phyloP scores from a whole-genome alignment of 352 stramenopile genomes.

The Phytophthora pseudosyringae region DNA sequence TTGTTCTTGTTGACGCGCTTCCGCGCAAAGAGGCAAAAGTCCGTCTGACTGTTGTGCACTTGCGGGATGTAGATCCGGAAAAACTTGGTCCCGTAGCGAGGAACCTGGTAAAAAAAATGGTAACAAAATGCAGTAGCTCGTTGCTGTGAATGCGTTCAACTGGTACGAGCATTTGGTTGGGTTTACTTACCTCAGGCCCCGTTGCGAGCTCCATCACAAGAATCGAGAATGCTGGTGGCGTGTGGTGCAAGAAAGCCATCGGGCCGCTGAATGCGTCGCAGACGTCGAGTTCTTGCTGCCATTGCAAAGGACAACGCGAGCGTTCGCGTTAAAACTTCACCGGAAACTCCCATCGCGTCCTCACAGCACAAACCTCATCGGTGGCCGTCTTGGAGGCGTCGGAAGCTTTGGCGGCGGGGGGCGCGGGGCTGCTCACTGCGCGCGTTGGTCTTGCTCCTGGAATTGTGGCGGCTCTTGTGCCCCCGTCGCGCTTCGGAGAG shows the following conservation, averaged over 20 bases:
- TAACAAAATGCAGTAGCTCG: too few relatives aligned
- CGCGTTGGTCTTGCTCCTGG: slow-evolving; percentile 9
- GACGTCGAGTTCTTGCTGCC: slow-evolving; percentile 41
- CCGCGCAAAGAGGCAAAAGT: slow-evolving; percentile 81
- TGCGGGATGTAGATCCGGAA: slow-evolving; percentile 82
- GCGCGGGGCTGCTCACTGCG: slow-evolving; percentile 27
- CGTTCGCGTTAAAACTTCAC: too few relatives aligned
- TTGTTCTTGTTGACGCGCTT: slow-evolving; percentile 81
- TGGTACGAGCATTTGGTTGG: too few relatives aligned
- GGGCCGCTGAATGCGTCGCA: slow-evolving; percentile 37
- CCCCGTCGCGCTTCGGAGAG: slow-evolving; percentile 20
- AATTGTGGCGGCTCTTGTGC: slow-evolving; percentile 11
- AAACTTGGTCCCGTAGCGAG: slow-evolving; percentile 72
- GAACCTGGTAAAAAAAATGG: slow-evolving; percentile 30
- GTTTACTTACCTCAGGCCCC: slow-evolving; percentile 42
- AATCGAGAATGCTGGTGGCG: slow-evolving; percentile 52
- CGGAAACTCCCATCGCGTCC: too few relatives aligned
- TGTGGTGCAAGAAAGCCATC: slow-evolving; percentile 77
- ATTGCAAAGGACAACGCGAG: background rate
- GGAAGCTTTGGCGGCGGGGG: slow-evolving; percentile 27
- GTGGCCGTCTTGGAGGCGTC: slow-evolving; percentile 27
- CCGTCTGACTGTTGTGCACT: slow-evolving; percentile 67
- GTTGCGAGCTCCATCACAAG: slow-evolving; percentile 74
- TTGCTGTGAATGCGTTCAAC: too few relatives aligned
- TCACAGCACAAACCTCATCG: slow-evolving; percentile 25